These are phyloP conservation scores for Solanum virginianum DNA, from an alignment of 257 asterid species.

Conservation along the genomic window DNA sequence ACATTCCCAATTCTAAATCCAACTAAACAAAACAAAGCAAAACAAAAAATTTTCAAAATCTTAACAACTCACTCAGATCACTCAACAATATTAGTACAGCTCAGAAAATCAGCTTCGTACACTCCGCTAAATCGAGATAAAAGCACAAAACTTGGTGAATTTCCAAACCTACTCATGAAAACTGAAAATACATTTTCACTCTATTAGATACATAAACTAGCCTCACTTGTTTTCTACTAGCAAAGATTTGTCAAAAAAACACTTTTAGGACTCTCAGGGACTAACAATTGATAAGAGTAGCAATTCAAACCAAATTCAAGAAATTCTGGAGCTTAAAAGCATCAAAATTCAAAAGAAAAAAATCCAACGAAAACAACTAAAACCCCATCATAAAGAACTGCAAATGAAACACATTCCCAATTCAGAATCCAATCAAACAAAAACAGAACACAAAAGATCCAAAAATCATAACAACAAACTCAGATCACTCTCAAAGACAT, in stretches of 20 bases:
- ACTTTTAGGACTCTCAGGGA: no score
- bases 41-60: background rate
- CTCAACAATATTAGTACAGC: background rate
- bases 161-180: background rate
- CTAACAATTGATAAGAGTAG: no score
- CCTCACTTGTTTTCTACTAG: no score
- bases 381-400: background rate
- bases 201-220: no score
- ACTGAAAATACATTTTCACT: background rate
- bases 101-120: background rate
- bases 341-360: background rate
- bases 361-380: background rate
- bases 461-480: background rate
- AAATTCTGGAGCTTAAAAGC: no score
- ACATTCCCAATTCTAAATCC: background rate
- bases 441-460: background rate
- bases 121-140: background rate
- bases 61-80: background rate
- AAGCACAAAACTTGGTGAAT: background rate
- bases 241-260: no score
- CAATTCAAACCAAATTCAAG: no score
- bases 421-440: background rate
- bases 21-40: background rate
- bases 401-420: background rate
- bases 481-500: background rate